Base-by-base conservation (phyloP, 169 alveolate genomes). In the Plasmodium cynomolgi region DNA sequence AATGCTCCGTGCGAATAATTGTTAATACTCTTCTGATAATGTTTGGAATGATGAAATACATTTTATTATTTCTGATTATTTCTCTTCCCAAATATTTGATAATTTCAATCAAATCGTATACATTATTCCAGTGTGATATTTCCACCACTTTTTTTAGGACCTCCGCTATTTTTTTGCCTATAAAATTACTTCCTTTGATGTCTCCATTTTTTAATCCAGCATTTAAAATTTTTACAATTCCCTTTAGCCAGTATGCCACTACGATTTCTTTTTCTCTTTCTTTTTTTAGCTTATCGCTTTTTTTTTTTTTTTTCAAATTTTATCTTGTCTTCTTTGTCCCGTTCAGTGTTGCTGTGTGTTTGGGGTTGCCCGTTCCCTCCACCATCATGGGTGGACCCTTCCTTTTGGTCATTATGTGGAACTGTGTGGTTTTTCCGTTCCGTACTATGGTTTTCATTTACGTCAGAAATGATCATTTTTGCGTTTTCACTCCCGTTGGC, bases 1-100 rank as follows among this genome's bases (percentile, higher is more conserved):
- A 88, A 80, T 88, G 94, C 50, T 88, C 94, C 3, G 88, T 80
- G 29, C 94, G 62, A 58, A 88, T 73, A 79, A 88, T 88, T 2
- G 86, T 80, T 88, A 88, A 56, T 33, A 88, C 94, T 79, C 94
- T 77, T 88, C 94, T 77, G 80, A 88, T 88, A 29, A 88, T 73
- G 72, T 88, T 88, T 13, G 90, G 90, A 29, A 88, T 88, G 31
- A 88, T 79, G 81, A 88, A 88, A 37, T 33, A 17, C 85, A 88
- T 88, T 79, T 88, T 88, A 88, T 88, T 88, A 88, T 88, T 80
- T 88, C 72, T 88, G 26, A 88, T 88, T 79, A 88, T 75, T 68
- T 88, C 90, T 79, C 62, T 88, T 41, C 94, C 94, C 81, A 88
- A 88, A 88, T 79, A 88, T 88, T 88, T 88, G 44, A 88, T 88